These are phyloP conservation scores for Leccinum arenicola DNA, from an alignment of 768 basidiomycete species.

Conservation along the genomic window DNA sequence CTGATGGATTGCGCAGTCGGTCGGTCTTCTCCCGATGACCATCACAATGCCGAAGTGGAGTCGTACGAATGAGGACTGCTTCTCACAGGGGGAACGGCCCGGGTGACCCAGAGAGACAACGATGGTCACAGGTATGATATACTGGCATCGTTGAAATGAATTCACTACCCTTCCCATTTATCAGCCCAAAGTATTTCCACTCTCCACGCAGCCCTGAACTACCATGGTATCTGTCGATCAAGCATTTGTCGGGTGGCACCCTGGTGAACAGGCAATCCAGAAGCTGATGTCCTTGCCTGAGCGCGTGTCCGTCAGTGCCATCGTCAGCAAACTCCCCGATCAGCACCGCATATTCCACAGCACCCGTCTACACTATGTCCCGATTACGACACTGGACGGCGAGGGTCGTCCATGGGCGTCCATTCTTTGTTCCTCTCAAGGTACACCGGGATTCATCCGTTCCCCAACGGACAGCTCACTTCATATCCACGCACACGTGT, in stretches of 20 bases:
- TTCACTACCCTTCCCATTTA: too few species aligned
- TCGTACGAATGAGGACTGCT: neutral
- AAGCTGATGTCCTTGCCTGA: conserved; percentile 22
- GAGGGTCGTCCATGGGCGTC: conserved; percentile 34
- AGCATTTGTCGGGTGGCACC: conserved; percentile 43
- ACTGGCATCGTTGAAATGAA: neutral
- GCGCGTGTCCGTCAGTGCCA: conserved; percentile 22
- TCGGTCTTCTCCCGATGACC: neutral
- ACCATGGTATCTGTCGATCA: conserved; percentile 10
- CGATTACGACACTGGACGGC: conserved; percentile 31
- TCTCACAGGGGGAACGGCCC: neutral
- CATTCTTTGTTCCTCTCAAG: conserved; percentile 27
- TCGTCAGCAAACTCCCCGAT: conserved; percentile 26
- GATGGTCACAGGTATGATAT: neutral
- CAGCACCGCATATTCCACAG: conserved; percentile 34
- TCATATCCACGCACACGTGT: conserved; percentile 22
- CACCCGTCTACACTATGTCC: conserved; percentile 29
- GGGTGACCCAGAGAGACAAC: neutral
- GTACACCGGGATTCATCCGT: conserved; percentile 27
- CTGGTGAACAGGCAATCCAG: conserved; percentile 30
- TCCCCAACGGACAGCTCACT: conserved; percentile 25
- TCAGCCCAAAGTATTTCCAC: neutral
- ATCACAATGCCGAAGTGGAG: neutral
- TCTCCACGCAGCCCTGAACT: neutral
- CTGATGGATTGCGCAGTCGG: neutral